A percentile compares a stretch with the other conserved stretches of the same genome.
Conservation (phyloP, 495 filamentous ascomycete genomes). For the Neurospora pannonica region DNA sequence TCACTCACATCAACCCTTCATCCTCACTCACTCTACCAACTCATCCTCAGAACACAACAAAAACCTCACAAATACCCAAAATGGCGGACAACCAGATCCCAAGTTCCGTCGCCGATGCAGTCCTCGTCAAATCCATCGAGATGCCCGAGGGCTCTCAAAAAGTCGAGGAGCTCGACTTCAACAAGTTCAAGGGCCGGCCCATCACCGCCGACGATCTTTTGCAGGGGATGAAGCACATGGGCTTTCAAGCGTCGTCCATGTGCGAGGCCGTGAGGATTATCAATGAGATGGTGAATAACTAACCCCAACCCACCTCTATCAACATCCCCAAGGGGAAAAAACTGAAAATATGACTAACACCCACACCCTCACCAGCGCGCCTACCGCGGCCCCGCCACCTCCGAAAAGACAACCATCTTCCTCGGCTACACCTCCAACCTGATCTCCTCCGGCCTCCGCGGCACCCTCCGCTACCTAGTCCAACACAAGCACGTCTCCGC, state of each 20-base stretch:
- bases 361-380: constrained; percentile 48
- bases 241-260: constrained; percentile 84
- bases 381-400: constrained; percentile 65
- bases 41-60: not conserved
- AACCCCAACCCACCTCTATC: too few species aligned
- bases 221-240: constrained; percentile 72
- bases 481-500: constrained; percentile 83
- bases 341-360: not conserved
- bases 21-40: not conserved
- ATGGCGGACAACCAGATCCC: constrained; percentile 43
- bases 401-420: constrained; percentile 77
- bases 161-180: constrained; percentile 86
- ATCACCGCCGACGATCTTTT: constrained; percentile 81
- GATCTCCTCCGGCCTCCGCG: constrained; percentile 88
- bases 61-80: not conserved
- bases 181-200: constrained; percentile 58
- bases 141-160: constrained; percentile 62
- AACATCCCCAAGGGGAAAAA: too few species aligned
- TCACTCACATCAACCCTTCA: not conserved
- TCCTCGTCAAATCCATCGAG: constrained; percentile 78
- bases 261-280: constrained; percentile 79
- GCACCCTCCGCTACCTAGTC: constrained; percentile 84
- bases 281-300: constrained; percentile 83
- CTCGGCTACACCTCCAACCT: constrained; percentile 95
- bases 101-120: constrained; percentile 64